Evolutionary conservation across 2,329 filamentous ascomycete species (phyloP).

Genomic region (Furcasterigmium furcatum): DNA sequence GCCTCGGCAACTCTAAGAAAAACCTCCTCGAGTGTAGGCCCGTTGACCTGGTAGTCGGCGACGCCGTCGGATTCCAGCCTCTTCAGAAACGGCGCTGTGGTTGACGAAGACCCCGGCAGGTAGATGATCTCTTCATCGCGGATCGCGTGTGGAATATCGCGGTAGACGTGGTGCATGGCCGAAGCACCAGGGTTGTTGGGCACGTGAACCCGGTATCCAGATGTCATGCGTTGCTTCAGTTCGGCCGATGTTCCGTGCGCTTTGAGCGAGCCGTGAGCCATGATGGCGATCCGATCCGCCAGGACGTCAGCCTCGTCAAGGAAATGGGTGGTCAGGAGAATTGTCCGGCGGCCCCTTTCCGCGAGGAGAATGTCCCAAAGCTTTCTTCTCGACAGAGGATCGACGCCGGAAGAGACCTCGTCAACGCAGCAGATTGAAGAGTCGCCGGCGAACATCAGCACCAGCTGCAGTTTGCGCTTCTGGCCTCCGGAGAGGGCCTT

Average conservation of each 20-base stretch:
- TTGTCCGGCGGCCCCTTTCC: slow-evolving; percentile 76
- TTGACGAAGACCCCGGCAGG: too few species aligned
- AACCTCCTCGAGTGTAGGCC: too few species aligned
- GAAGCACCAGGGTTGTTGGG: too few species aligned
- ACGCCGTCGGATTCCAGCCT: too few species aligned
- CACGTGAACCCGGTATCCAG: slow-evolving; percentile 80
- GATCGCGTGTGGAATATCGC: too few species aligned
- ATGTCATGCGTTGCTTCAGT: slow-evolving; percentile 77
- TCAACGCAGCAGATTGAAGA: slow-evolving; percentile 87
- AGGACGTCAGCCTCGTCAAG: slow-evolving; percentile 89
- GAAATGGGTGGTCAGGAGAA: slow-evolving; percentile 90
- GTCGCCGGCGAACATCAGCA: slow-evolving; percentile 93
- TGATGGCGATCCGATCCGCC: slow-evolving; percentile 82
- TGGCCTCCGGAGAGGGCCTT: slow-evolving; percentile 86
- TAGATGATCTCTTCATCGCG: too few species aligned
- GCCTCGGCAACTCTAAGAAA: too few species aligned
- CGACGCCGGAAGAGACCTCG: slow-evolving; percentile 84
- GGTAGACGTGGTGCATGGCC: too few species aligned
- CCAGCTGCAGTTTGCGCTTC: slow-evolving; percentile 87
- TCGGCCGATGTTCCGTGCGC: slow-evolving; percentile 82
- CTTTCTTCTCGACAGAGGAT: slow-evolving; percentile 81
- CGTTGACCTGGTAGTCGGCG: too few species aligned
- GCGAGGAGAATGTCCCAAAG: slow-evolving; percentile 92
- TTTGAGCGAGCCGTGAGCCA: slow-evolving; percentile 80
- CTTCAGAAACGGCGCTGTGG: too few species aligned